These are phyloP conservation scores for Phylloporus scabripes DNA, from an alignment of 768 basidiomycete genomes.

Conservation along the genomic window DNA sequence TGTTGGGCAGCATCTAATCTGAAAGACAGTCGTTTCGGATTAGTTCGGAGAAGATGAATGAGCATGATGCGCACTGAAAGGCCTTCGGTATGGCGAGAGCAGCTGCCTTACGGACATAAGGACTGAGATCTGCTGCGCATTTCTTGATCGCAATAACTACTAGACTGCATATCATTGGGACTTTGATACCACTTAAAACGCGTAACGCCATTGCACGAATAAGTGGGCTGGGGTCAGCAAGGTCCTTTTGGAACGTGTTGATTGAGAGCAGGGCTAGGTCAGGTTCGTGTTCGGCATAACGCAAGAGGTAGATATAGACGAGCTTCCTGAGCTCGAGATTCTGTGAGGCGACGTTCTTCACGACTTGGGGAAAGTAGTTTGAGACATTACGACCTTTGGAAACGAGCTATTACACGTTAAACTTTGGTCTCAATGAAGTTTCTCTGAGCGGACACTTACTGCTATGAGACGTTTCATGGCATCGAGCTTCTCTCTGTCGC, in stretches of 20 bases:
- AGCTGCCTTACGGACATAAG: slow-evolving; percentile 91
- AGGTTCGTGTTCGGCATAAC: slow-evolving; percentile 89
- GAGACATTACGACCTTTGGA: slow-evolving; percentile 90
- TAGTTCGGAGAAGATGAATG: background rate
- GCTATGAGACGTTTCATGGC: slow-evolving; percentile 94
- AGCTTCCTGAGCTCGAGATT: slow-evolving; percentile 94
- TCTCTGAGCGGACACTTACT: slow-evolving; percentile 42
- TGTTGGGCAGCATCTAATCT: slow-evolving; percentile 76
- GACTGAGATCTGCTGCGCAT: slow-evolving; percentile 85
- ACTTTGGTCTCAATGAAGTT: background rate
- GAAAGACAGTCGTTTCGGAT: slow-evolving; percentile 4
- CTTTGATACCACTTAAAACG: slow-evolving; percentile 87
- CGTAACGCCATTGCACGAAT: slow-evolving; percentile 95
- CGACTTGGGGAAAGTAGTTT: slow-evolving; percentile 92
- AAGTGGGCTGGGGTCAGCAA: slow-evolving; percentile 86
- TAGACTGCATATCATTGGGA: slow-evolving; percentile 81
- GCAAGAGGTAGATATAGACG: slow-evolving; percentile 94
- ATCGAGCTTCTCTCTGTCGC: slow-evolving; percentile 87
- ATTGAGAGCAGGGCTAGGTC: slow-evolving; percentile 94
- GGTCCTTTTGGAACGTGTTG: slow-evolving; percentile 97
- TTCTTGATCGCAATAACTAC: slow-evolving; percentile 89
- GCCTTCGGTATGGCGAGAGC: slow-evolving; percentile 87
- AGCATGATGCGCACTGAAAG: slow-evolving; percentile 52
- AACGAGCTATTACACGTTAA: slow-evolving; percentile 56
- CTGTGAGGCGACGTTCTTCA: slow-evolving; percentile 91